These are phyloP conservation scores for Talaromyces marneffei DNA, from an alignment of 2,329 filamentous ascomycete species.

Conservation along the genomic window DNA sequence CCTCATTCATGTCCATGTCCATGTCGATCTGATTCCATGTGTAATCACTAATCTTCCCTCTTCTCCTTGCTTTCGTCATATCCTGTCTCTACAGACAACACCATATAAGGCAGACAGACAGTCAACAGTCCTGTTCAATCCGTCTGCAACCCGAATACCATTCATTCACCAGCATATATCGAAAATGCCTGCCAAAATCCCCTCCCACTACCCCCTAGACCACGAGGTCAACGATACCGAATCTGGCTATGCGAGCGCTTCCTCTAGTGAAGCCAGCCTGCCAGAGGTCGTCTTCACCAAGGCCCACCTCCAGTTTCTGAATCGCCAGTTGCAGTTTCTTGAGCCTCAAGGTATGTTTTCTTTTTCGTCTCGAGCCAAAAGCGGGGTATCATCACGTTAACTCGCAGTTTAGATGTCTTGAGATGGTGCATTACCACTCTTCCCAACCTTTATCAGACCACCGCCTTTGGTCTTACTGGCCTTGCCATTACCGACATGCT, in stretches of 20 bases:
- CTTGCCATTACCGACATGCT: slow-evolving; percentile 73
- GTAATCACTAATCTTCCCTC: neutral
- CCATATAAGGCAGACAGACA: neutral
- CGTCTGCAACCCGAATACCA: no score
- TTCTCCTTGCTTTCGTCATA: neutral
- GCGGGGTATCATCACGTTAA: slow-evolving; percentile 16
- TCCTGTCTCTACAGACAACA: neutral
- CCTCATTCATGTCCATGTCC: neutral
- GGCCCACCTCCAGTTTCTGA: slow-evolving; percentile 83
- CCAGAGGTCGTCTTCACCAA: slow-evolving; percentile 80
- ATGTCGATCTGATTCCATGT: neutral
- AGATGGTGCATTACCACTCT: slow-evolving; percentile 88
- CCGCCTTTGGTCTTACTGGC: slow-evolving; percentile 74
- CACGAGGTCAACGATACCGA: slow-evolving; percentile 60
- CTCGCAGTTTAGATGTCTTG: slow-evolving; percentile 60
- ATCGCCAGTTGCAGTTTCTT: slow-evolving; percentile 80
- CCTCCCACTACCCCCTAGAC: slow-evolving; percentile 37
- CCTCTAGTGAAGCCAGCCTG: slow-evolving; percentile 57
- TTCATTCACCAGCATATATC: neutral
- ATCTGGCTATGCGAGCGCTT: slow-evolving; percentile 68
- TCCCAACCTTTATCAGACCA: slow-evolving; percentile 82
- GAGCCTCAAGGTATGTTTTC: slow-evolving; percentile 61
- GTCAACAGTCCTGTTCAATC: neutral
- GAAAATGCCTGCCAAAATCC: slow-evolving; percentile 34
- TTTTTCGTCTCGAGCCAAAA: slow-evolving; percentile 1